Conservation (phyloP, 441 rosid genomes). For the Euphorbia schlechtendalii region DNA sequence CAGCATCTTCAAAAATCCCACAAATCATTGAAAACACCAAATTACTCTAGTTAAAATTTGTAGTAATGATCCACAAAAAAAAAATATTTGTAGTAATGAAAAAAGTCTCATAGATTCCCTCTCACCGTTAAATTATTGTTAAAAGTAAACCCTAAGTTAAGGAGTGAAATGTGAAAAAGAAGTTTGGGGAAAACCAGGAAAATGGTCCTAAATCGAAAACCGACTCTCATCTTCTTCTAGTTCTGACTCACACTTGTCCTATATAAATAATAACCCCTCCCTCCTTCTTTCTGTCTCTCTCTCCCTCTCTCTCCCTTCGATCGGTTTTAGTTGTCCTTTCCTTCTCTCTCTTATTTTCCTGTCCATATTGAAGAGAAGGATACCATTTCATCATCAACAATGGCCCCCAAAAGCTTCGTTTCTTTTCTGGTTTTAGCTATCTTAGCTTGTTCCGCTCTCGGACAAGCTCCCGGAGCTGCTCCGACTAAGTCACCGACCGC, state of each 20-base stretch:
- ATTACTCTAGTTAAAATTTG: too few species aligned
- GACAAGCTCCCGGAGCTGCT: slow-evolving; percentile 59
- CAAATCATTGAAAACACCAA: too few species aligned
- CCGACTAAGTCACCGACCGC: slow-evolving; percentile 33
- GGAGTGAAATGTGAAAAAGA: neutral
- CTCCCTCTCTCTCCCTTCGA: neutral
- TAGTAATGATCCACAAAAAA: too few species aligned
- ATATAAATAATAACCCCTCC: neutral
- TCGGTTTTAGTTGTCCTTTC: neutral
- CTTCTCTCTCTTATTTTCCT: neutral
- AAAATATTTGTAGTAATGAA: too few species aligned
- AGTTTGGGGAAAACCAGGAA: too few species aligned
- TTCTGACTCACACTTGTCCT: neutral
- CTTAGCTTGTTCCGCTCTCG: slow-evolving; percentile 36
- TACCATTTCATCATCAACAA: slow-evolving; percentile 14
- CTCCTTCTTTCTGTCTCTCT: neutral
- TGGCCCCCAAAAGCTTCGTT: slow-evolving; percentile 38
- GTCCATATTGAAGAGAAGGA: neutral
- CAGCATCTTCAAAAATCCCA: too few species aligned
- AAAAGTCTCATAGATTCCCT: too few species aligned
- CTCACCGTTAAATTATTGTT: too few species aligned
- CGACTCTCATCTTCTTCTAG: too few species aligned
- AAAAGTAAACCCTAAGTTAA: too few species aligned
- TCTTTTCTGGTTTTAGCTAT: slow-evolving; percentile 38
- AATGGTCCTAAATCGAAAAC: too few species aligned